These are phyloP conservation scores for Grosmannia serpens DNA, from an alignment of 2,329 filamentous ascomycete genomes.

Conservation along the genomic window DNA sequence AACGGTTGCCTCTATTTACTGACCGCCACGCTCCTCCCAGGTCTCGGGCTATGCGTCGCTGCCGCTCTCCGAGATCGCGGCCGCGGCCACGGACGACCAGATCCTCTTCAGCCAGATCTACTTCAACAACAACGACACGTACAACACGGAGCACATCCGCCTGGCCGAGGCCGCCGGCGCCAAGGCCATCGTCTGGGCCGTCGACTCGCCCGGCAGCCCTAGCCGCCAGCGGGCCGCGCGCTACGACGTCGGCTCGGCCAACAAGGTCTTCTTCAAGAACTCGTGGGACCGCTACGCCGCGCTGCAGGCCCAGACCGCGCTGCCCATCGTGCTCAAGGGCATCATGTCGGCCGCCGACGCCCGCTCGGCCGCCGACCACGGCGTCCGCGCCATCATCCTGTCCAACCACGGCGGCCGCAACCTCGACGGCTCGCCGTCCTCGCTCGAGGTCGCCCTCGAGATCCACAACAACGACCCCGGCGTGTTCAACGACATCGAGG, in stretches of 20 bases:
- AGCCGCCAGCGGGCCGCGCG: constrained; percentile 29
- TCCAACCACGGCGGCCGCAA: constrained; percentile 41
- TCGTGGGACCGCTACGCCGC: constrained; percentile 25
- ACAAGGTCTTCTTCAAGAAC: constrained; percentile 8
- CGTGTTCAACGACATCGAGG: constrained; percentile 29
- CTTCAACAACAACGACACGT: constrained; percentile 22
- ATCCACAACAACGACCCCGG: constrained; percentile 29
- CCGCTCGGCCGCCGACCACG: constrained; percentile 25
- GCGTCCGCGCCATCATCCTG: constrained; percentile 33
- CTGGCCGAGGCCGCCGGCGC: constrained; percentile 22
- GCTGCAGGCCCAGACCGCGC: constrained; percentile 21
- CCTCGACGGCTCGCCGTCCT: constrained; percentile 31
- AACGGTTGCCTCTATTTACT: not conserved
- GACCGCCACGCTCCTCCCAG: not conserved
- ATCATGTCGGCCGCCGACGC: constrained; percentile 20
- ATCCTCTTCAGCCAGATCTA: constrained; percentile 24
- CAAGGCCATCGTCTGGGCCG: constrained; percentile 25
- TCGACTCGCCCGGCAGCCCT: constrained; percentile 27
- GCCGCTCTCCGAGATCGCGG: constrained; percentile 26
- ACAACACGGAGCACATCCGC: constrained; percentile 20
- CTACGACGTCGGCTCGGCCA: constrained; percentile 19
- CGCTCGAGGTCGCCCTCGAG: constrained; percentile 31
- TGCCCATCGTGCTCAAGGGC: constrained; percentile 22
- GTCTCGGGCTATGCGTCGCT: not conserved
- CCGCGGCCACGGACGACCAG: constrained; percentile 21